A percentile compares a stretch with the other conserved stretches of the same genome.
Evolutionary conservation across 495 filamentous ascomycete genomes (phyloP).

Genomic region (Beverwykella pulmonaria): DNA sequence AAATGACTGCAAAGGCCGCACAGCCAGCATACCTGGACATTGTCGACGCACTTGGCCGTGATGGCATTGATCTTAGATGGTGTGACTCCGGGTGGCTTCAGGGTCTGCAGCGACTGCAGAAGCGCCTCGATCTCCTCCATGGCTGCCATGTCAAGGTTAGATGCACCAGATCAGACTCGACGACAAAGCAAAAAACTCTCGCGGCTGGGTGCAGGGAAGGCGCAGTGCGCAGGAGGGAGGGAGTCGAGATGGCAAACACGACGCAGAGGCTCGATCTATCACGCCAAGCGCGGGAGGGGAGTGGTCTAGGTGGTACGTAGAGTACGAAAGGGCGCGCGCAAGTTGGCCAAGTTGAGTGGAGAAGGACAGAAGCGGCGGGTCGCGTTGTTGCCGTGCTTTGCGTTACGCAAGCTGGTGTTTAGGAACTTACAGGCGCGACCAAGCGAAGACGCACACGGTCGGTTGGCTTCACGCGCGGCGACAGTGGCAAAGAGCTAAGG

Average conservation of each 20-base stretch:
- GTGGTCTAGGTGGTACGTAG: conserved; percentile 30
- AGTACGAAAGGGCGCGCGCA: conserved; percentile 1
- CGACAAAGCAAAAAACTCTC: conserved; percentile 1
- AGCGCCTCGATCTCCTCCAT: conserved; percentile 88
- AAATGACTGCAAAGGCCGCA: conserved; percentile 1
- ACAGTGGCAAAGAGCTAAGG: not conserved
- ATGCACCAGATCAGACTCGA: conserved; percentile 19
- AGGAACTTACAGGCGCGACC: conserved; percentile 6
- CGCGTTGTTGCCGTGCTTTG: not conserved
- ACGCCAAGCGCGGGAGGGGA: conserved; percentile 17
- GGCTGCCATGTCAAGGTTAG: conserved; percentile 62
- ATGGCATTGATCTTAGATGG: conserved; percentile 85
- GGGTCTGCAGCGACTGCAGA: conserved; percentile 84
- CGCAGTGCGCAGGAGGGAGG: conserved; percentile 6
- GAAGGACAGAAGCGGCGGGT: conserved; percentile 12
- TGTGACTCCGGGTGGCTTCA: conserved; percentile 93
- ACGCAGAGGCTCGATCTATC: conserved; percentile 24
- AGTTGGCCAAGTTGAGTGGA: conserved; percentile 3
- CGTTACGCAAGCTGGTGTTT: not conserved
- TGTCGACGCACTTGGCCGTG: conserved; percentile 80
- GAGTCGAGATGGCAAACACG: conserved; percentile 22
- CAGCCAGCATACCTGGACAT: conserved; percentile 79
- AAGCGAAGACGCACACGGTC: not conserved
- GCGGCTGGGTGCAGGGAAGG: not conserved
- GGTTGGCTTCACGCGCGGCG: not conserved